These are phyloP conservation scores for Trifolium pratense DNA, from an alignment of 306 rosid species.

Conservation along the genomic window DNA sequence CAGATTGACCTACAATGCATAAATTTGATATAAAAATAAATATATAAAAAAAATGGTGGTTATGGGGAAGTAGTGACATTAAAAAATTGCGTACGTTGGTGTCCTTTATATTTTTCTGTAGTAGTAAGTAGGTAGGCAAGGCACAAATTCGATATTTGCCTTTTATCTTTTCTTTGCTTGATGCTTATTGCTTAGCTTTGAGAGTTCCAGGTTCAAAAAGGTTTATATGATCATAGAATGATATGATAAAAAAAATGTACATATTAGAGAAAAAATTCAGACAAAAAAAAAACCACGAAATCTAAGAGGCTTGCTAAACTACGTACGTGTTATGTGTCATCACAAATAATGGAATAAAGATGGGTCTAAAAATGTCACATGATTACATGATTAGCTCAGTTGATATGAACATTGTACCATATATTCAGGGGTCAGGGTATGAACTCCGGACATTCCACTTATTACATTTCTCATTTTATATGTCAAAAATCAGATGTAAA, in stretches of 20 bases:
- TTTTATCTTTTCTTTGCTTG: constrained; percentile 7
- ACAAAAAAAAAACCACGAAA: too few species aligned
- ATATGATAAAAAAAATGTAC: too few species aligned
- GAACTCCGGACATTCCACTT: too few species aligned
- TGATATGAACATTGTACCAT: too few species aligned
- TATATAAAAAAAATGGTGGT: constrained; percentile 33
- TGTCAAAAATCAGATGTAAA: too few species aligned
- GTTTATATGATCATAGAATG: not conserved
- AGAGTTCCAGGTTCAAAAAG: constrained; percentile 3
- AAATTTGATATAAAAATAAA: too few species aligned
- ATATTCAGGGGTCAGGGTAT: too few species aligned
- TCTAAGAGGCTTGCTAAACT: not conserved
- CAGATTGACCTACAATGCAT: not conserved
- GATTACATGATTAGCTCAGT: too few species aligned
- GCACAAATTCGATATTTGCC: constrained; percentile 55
- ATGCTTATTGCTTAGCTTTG: not conserved
- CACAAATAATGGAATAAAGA: too few species aligned
- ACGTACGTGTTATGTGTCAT: not conserved
- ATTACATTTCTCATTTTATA: too few species aligned
- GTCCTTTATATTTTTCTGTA: constrained; percentile 20
- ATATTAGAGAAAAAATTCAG: too few species aligned
- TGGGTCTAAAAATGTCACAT: too few species aligned
- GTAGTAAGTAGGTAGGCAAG: constrained; percentile 38
- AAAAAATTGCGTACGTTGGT: constrained; percentile 19
- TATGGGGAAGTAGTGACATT: constrained; percentile 24